Conservation (phyloP, 495 filamentous ascomycete species). For the Aspergillus sclerotioniger region DNA sequence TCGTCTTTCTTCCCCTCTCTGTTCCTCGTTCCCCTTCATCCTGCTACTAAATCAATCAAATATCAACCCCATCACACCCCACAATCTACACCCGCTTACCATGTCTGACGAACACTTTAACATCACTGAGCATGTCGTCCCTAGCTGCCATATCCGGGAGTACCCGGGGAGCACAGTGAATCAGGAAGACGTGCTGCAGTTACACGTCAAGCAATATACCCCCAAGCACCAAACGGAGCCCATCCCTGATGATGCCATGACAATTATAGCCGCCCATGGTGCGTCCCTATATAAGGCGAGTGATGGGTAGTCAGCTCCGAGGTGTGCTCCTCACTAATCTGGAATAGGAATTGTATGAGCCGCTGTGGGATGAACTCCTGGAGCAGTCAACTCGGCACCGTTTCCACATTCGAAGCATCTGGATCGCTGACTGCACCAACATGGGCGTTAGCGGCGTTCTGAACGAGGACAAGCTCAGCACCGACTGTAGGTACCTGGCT, state of each 20-base stretch:
- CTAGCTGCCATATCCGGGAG: background rate
- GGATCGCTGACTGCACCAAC: background rate
- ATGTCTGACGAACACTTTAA: background rate
- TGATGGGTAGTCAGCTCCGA: too few species aligned
- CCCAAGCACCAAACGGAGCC: background rate
- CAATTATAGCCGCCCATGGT: background rate
- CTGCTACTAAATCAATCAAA: too few species aligned
- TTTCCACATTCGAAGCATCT: background rate
- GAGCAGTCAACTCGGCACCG: background rate
- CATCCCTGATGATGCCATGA: background rate
- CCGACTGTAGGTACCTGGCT: too few species aligned
- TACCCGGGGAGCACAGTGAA: background rate
- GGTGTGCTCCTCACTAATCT: background rate
- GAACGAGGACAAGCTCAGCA: background rate
- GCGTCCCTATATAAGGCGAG: background rate
- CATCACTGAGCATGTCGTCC: background rate
- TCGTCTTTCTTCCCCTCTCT: too few species aligned
- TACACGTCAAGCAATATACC: background rate
- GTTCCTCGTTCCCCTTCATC: too few species aligned
- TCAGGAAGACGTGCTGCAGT: background rate
- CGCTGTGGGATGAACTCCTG: background rate
- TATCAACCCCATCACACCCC: too few species aligned
- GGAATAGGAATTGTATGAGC: background rate
- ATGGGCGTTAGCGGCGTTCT: background rate
- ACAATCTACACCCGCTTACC: background rate